phyloP scores from a whole-genome alignment of 2,329 filamentous ascomycete species.

The Pyrenophora tritici-repentis region DNA sequence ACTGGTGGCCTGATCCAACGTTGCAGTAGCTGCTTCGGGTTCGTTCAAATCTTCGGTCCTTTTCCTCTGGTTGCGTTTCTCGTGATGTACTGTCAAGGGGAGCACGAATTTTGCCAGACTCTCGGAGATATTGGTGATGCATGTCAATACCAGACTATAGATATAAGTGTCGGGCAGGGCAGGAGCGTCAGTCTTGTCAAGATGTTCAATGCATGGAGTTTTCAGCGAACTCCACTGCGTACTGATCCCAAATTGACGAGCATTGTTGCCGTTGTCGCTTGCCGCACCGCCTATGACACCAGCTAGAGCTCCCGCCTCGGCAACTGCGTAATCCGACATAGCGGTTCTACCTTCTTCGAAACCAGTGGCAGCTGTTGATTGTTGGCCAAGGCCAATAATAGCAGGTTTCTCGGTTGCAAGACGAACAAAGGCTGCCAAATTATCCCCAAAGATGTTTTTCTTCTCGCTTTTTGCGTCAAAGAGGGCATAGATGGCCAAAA shows the following conservation, averaged over 20 bases:
- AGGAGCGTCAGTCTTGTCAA: slow-evolving; percentile 89
- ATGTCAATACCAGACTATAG: slow-evolving; percentile 85
- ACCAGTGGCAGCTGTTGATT: slow-evolving; percentile 79
- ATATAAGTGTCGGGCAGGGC: slow-evolving; percentile 88
- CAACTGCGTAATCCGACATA: slow-evolving; percentile 79
- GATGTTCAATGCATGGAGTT: slow-evolving; percentile 87
- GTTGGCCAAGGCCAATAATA: slow-evolving; percentile 84
- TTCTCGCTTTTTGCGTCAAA: slow-evolving; percentile 77
- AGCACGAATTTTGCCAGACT: slow-evolving; percentile 91
- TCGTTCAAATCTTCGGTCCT: slow-evolving; percentile 44
- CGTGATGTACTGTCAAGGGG: slow-evolving; percentile 82
- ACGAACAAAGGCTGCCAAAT: slow-evolving; percentile 88
- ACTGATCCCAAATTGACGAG: slow-evolving; percentile 77
- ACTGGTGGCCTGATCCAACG: slow-evolving; percentile 26
- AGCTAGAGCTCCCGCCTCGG: slow-evolving; percentile 84
- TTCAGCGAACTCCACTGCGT: slow-evolving; percentile 88
- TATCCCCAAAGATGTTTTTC: slow-evolving; percentile 76
- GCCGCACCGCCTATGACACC: slow-evolving; percentile 80
- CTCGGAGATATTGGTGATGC: slow-evolving; percentile 88
- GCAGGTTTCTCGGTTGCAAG: slow-evolving; percentile 88
- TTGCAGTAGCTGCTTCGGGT: slow-evolving; percentile 28
- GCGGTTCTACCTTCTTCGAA: slow-evolving; percentile 61
- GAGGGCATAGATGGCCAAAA: slow-evolving; percentile 77
- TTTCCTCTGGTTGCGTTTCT: slow-evolving; percentile 55
- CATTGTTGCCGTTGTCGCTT: slow-evolving; percentile 62